Conservation (phyloP, 805 yeast species). For the Saitoella complicata region DNA sequence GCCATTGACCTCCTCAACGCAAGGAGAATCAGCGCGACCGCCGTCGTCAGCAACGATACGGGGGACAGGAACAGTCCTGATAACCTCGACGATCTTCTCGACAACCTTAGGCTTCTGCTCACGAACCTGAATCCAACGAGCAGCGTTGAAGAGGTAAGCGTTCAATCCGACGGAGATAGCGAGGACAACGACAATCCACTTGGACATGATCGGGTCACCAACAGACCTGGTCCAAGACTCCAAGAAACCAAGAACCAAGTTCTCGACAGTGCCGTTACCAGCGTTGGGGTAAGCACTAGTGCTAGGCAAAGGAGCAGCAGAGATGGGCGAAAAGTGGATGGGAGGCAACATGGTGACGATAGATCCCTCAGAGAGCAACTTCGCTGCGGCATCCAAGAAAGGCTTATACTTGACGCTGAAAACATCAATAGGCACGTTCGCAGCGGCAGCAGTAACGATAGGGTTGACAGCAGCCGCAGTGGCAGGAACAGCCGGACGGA, state of each 20-base stretch:
- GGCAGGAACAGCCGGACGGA: slow-evolving; percentile 8
- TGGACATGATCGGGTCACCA: slow-evolving; percentile 65
- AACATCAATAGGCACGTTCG: neutral
- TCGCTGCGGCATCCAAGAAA: slow-evolving; percentile 2
- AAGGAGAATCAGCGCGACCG: slow-evolving; percentile 8
- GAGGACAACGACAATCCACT: slow-evolving; percentile 54
- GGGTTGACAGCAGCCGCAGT: slow-evolving; percentile 8
- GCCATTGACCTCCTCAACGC: slow-evolving; percentile 7
- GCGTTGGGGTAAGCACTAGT: no score
- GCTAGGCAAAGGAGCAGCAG: neutral
- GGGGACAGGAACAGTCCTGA: slow-evolving; percentile 18
- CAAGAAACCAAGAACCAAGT: slow-evolving; percentile 33
- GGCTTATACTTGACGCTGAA: slow-evolving; percentile 5
- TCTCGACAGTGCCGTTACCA: slow-evolving; percentile 22
- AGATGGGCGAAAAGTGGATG: slow-evolving; percentile 19
- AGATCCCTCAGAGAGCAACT: slow-evolving; percentile 4
- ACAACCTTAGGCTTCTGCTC: slow-evolving; percentile 18
- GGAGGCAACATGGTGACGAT: slow-evolving; percentile 26
- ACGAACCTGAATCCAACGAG: slow-evolving; percentile 20
- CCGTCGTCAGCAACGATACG: neutral
- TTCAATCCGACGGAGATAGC: slow-evolving; percentile 66
- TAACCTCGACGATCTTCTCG: slow-evolving; percentile 19
- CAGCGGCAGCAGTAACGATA: slow-evolving; percentile 7
- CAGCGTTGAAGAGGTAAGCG: slow-evolving; percentile 70
- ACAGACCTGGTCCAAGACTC: slow-evolving; percentile 50